Evolutionary conservation across 768 basidiomycete species (phyloP).

Genomic region (Serendipita sp.): DNA sequence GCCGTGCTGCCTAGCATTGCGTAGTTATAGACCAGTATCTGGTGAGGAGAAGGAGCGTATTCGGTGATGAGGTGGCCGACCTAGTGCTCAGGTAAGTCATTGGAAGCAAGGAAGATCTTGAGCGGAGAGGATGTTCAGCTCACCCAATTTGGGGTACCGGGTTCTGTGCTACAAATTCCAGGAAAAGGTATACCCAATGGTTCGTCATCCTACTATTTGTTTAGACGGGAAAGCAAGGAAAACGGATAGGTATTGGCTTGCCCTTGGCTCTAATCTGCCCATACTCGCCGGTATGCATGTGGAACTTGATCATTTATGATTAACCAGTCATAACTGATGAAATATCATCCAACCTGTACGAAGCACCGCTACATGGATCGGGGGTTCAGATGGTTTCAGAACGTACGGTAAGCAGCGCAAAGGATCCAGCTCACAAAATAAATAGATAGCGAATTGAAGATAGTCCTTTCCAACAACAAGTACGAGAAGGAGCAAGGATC

Average conservation of each 20-base stretch:
- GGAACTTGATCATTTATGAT: neutral
- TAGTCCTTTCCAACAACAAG: neutral
- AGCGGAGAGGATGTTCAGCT: neutral
- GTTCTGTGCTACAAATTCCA: neutral
- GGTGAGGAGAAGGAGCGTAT: neutral
- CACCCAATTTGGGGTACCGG: constrained; percentile 5
- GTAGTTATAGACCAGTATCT: constrained; percentile 1
- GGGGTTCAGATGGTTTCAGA: neutral
- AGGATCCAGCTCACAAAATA: neutral
- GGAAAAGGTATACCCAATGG: constrained; percentile 1
- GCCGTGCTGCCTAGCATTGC: neutral
- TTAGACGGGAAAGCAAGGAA: too few species aligned
- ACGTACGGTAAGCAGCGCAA: too few species aligned
- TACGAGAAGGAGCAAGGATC: neutral
- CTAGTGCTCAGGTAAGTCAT: neutral
- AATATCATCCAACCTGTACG: neutral
- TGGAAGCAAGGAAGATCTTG: too few species aligned
- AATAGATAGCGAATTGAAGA: neutral
- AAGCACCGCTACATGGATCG: neutral
- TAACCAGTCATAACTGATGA: neutral
- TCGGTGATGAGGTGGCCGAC: constrained; percentile 1
- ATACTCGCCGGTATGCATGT: constrained; percentile 1
- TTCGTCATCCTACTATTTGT: neutral
- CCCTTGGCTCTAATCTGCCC: neutral
- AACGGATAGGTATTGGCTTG: too few species aligned